Conservation (phyloP, 257 asterid species). For the Anisodus tanguticus region DNA sequence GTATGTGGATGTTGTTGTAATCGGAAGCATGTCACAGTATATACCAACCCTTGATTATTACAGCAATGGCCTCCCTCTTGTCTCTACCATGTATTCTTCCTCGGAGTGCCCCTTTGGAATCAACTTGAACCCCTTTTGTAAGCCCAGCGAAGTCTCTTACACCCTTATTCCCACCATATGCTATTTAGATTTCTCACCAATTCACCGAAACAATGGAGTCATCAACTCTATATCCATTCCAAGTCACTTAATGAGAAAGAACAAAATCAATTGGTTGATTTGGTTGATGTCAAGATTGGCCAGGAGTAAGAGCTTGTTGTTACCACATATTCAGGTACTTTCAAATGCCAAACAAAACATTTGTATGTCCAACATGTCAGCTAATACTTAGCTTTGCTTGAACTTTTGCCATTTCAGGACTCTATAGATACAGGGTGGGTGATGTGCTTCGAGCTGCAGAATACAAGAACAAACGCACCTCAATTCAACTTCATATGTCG, state of each 20-base stretch:
- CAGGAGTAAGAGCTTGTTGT: slow-evolving; percentile 23
- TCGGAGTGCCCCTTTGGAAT: not conserved
- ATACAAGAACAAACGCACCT: slow-evolving; percentile 10
- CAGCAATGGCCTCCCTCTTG: slow-evolving; percentile 14
- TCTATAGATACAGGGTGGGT: not conserved
- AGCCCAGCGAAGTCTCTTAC: not conserved
- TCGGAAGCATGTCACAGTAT: slow-evolving; percentile 31
- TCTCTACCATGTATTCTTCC: slow-evolving; percentile 1
- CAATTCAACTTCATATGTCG: not conserved
- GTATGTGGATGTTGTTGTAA: slow-evolving; percentile 21
- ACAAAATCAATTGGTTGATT: not conserved
- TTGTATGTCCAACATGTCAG: not conserved
- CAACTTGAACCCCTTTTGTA: slow-evolving; percentile 24
- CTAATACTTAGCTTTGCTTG: not conserved
- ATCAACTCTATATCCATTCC: not conserved
- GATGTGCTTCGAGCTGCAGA: slow-evolving; percentile 9
- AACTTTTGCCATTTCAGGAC: slow-evolving; percentile 5
- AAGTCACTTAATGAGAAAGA: not conserved
- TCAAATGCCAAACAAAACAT: not conserved
- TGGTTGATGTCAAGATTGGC: slow-evolving; percentile 22
- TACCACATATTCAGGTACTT: slow-evolving; percentile 13
- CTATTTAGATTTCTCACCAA: not conserved
- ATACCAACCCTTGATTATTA: slow-evolving; percentile 13
- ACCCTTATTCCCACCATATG: slow-evolving; percentile 11
- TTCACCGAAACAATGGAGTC: not conserved